These are phyloP conservation scores for Kwoniella dendrophila DNA, from an alignment of 768 basidiomycete genomes.

Conservation along the genomic window DNA sequence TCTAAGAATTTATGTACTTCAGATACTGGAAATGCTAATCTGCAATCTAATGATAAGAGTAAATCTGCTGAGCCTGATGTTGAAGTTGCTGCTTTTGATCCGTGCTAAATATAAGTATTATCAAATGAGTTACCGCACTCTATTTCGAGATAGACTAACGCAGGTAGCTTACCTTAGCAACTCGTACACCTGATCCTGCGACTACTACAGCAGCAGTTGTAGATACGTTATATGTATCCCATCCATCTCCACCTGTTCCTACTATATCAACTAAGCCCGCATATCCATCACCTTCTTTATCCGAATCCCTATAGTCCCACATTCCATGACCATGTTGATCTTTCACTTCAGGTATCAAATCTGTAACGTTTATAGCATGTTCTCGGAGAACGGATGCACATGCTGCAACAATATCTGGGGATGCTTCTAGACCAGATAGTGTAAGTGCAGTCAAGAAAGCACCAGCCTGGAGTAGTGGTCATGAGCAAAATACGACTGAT, in stretches of 20 bases:
- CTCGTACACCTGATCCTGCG: slow-evolving; percentile 88
- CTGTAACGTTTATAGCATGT: slow-evolving; percentile 67
- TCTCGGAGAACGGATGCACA: slow-evolving; percentile 74
- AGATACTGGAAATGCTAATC: slow-evolving; percentile 64
- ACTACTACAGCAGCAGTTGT: slow-evolving; percentile 92
- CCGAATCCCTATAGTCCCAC: slow-evolving; percentile 52
- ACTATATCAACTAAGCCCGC: slow-evolving; percentile 71
- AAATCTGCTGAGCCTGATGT: slow-evolving; percentile 93
- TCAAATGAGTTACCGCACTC: neutral
- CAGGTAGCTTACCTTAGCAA: slow-evolving; percentile 72
- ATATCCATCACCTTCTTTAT: slow-evolving; percentile 52
- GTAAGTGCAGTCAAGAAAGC: slow-evolving; percentile 87
- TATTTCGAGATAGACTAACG: neutral
- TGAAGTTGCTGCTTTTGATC: slow-evolving; percentile 78
- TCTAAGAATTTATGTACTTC: slow-evolving; percentile 60
- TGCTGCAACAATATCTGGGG: slow-evolving; percentile 74
- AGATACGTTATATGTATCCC: slow-evolving; percentile 95
- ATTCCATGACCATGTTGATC: slow-evolving; percentile 31
- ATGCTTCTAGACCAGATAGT: slow-evolving; percentile 72
- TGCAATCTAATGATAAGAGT: slow-evolving; percentile 77
- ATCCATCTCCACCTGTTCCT: slow-evolving; percentile 91
- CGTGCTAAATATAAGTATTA: slow-evolving; percentile 66
- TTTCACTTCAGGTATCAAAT: slow-evolving; percentile 48
- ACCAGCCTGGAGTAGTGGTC: slow-evolving; percentile 66
- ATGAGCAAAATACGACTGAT: neutral